Evolutionary conservation across 164 flowering plant genomes (phyloP).

Genomic region (Chimonanthus salicifolius): DNA sequence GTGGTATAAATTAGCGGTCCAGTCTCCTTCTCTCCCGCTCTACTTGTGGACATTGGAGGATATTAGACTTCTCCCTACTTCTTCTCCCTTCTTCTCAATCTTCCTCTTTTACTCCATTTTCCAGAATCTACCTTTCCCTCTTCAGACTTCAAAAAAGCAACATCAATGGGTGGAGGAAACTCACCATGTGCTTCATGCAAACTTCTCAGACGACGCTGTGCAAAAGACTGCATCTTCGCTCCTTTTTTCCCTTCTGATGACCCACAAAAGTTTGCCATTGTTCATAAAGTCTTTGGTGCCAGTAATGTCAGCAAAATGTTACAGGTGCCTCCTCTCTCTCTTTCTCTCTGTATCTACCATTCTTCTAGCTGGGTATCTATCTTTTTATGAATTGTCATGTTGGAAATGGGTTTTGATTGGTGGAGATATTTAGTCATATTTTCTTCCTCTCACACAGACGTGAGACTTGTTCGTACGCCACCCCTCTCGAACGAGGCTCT

Average conservation of each 20-base stretch:
- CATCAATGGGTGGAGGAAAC: conserved; percentile 49
- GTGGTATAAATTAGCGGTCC: background rate
- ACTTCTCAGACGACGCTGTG: conserved; percentile 72
- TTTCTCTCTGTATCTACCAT: conserved; percentile 8
- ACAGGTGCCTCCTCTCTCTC: conserved; percentile 41
- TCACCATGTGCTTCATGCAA: conserved; percentile 97
- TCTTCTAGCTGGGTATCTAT: conserved; percentile 7
- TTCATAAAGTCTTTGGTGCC: conserved; percentile 88
- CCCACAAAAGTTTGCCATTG: conserved; percentile 79
- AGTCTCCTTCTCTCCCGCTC: background rate
- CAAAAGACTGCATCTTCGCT: conserved; percentile 82
- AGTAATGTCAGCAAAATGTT: conserved; percentile 93
- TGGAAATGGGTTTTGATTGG: no score
- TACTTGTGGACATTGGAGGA: no score
- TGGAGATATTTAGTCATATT: no score
- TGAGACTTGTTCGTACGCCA: no score
- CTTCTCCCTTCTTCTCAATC: background rate
- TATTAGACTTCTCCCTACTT: no score
- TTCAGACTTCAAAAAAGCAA: no score
- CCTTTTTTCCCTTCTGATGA: conserved; percentile 87
- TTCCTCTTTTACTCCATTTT: no score
- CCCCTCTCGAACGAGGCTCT: no score
- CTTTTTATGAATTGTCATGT: background rate
- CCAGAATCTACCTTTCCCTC: no score
- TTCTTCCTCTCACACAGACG: no score